Evolutionary conservation across 306 rosid species (phyloP), one percentile per base, ranked within the genome.

Genomic region (Cicer judaicum): DNA sequence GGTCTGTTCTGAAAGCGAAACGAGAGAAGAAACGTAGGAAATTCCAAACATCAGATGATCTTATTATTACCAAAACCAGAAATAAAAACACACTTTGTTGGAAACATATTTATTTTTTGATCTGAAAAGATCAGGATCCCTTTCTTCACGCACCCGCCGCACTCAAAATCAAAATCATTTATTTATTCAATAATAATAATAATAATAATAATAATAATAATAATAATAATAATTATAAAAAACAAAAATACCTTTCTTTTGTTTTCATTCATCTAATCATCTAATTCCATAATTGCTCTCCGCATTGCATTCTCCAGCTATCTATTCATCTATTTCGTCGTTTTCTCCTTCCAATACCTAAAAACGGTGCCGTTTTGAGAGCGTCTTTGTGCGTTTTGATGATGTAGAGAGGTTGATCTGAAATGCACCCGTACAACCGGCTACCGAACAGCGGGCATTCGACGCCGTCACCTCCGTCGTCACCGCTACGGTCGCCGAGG

Each of bases 361-460:
- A 10, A 73, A 82, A 72, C 96, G 64, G 41, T 14, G 63, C 61
- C 85, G 79, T 73, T 82, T 78, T 60, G 44, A 72, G 11, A 10
- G 73, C 44, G 44, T 8, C 9, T 8, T 10, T 41, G 40, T 12
- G 64, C 13, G 16, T 60, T 56, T 11, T 76, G 68, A 74, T 72
- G 83, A 81, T 50, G 83, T 14, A 64, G 82, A 67, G 77, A 75
- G 56, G 41, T 79, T 79, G 84, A 84, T 78, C 62, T 78, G 81
- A 79, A 80, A 94, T 94, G 98, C 95, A 89, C 86, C 80, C 97
- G 24, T 88, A 86, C 82, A 89, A 88, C 70, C 89, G 98, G 89
- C 88, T 94, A 75, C 98, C 98, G 61, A 87, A 85, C 75, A 90
- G 98, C 74, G 98, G 98, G 67, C 98, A 91, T 82, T 81, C 86